These are phyloP conservation scores for Talaromyces atroroseus DNA, from an alignment of 2,329 filamentous ascomycete species.

Conservation along the genomic window DNA sequence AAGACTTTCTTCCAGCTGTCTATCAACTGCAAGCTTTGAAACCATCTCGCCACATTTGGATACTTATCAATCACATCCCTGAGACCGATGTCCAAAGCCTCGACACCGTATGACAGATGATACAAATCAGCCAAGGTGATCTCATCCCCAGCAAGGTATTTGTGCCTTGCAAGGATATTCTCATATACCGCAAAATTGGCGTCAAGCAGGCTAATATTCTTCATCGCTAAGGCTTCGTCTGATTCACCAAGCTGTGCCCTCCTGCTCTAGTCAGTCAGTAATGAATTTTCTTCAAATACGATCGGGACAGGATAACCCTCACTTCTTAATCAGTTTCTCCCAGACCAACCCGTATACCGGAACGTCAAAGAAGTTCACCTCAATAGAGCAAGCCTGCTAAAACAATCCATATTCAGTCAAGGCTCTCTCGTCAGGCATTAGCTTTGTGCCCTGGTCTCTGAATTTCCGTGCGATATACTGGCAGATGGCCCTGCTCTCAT, in stretches of 20 bases:
- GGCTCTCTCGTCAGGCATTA: constrained; percentile 14
- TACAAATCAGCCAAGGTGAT: constrained; percentile 14
- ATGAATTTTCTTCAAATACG: too few relatives aligned
- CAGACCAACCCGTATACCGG: constrained; percentile 13
- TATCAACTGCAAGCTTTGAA: not conserved
- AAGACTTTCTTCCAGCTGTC: not conserved
- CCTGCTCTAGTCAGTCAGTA: too few relatives aligned
- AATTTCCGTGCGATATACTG: constrained; percentile 25
- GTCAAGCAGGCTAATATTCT: constrained; percentile 10
- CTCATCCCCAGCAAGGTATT: constrained; percentile 18
- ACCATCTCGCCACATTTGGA: not conserved
- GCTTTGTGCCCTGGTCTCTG: constrained; percentile 14
- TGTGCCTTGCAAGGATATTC: constrained; percentile 17
- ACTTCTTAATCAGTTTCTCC: constrained; percentile 17
- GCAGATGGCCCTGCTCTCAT: constrained; percentile 28
- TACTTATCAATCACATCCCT: not conserved
- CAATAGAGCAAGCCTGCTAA: constrained; percentile 23
- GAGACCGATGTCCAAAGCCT: not conserved
- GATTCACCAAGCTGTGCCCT: not conserved
- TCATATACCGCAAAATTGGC: constrained; percentile 18
- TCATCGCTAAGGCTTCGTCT: constrained; percentile 15
- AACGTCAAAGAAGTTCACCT: constrained; percentile 22
- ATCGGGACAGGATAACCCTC: too few relatives aligned
- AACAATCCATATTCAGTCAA: constrained; percentile 21
- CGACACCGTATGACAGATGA: constrained; percentile 6